Evolutionary conservation across 768 basidiomycete species (phyloP), one percentile per base, ranked within the genome.

Genomic region (Boletus subcaerulescens): DNA sequence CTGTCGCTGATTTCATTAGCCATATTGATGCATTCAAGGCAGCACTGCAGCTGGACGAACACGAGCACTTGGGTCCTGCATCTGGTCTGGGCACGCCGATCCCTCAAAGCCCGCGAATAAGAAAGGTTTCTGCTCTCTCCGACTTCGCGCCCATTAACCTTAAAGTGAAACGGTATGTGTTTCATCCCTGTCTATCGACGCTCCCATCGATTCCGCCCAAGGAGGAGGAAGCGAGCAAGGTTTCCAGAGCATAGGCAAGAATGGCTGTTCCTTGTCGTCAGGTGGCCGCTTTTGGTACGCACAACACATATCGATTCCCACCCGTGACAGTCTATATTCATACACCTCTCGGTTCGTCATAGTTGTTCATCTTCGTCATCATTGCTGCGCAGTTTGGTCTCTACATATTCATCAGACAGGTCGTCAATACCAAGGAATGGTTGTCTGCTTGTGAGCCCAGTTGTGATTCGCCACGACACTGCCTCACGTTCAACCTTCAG

Each of bases 391-490:
- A 98, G 70, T 98, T 98, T 68, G 79, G 89, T 14, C 69, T 89
- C 26, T 99, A 99, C 63, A 82, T 98, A 38, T 59, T 91, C 35
- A 91, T 93, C 45, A 79, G 96, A 15, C 96, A 99, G 68, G 65
- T 96, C 17, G 97, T 99, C 41, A 98, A 98, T 65, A 80, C 91
- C 5, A 92, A 97, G 67, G 96, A 99, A 73, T 98, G 86, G 83
- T 68, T 96, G 42, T 84, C 87, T 24, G 93, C 93, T 45, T 98
- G 94, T 94, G 66, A 60, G 76, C 68, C 40, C 12, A 9, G 22
- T n/a, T 45, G 3, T 40, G 8, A 3, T n/a, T 40, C 1, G 0
- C 15, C 10, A n/a, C 3, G 29, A 36, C 52, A 11, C n/a, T 48
- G 4, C 17, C 49, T 54, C 17, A 56, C n/a, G 33, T 22, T 54